Evolutionary conservation across 2,329 filamentous ascomycete genomes (phyloP).

Genomic region (Coniochaeta ligniaria): DNA sequence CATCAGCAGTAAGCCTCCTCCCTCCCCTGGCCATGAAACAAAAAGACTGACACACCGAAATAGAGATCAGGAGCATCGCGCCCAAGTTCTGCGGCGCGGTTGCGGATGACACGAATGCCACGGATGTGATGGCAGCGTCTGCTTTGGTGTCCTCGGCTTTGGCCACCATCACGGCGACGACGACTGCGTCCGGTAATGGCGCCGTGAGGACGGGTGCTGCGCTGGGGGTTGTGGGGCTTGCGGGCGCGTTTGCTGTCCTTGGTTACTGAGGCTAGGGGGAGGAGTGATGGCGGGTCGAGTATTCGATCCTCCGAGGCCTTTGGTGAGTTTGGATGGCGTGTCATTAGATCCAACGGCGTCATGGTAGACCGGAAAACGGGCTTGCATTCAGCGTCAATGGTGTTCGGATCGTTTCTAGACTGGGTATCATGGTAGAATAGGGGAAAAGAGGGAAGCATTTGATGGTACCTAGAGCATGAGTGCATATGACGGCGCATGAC

Average conservation of each 20-base stretch:
- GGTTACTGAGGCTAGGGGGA: background rate
- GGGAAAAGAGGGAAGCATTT: background rate
- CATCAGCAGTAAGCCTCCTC: background rate
- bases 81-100: slow-evolving; percentile 9
- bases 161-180: background rate
- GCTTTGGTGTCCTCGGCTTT: slow-evolving; percentile 5
- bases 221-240: slow-evolving; percentile 6
- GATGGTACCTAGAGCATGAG: background rate
- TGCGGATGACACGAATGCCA: slow-evolving; percentile 1
- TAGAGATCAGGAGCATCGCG: slow-evolving; percentile 5
- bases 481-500: too few species aligned
- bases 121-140: slow-evolving; percentile 6
- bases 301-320: too few species aligned
- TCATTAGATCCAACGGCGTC: too few species aligned
- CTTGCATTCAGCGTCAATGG: background rate
- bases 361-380: too few species aligned
- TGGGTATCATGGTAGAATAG: background rate
- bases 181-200: background rate
- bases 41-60: background rate
- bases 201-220: background rate
- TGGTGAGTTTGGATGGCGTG: too few species aligned
- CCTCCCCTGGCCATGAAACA: background rate
- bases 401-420: background rate
- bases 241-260: slow-evolving; percentile 6
- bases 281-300: too few species aligned